A percentile compares a stretch with the other conserved stretches of the same genome.
Conservation (phyloP, 164 flowering plant genomes). For the Vitis labrusca region DNA sequence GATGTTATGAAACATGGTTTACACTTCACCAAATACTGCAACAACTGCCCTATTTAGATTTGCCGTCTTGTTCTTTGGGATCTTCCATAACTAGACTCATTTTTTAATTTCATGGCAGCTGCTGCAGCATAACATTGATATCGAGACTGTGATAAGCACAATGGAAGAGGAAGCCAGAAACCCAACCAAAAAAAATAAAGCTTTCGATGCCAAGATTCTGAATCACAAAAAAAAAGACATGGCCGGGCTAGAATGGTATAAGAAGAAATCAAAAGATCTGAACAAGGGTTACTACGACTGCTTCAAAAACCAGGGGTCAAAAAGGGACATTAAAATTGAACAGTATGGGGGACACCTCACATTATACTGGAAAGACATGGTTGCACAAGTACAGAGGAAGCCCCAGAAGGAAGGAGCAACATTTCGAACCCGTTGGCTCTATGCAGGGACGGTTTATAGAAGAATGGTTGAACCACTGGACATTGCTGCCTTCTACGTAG, state of each 20-base stretch:
- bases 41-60: too few species aligned
- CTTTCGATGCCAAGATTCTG: constrained; percentile 23
- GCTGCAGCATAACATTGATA: constrained; percentile 8
- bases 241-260: constrained; percentile 51
- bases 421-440: constrained; percentile 26
- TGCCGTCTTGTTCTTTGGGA: too few species aligned
- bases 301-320: constrained; percentile 12
- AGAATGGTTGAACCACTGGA: constrained; percentile 59
- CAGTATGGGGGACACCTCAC: constrained; percentile 21
- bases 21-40: too few species aligned
- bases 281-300: constrained; percentile 47
- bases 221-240: constrained; percentile 28
- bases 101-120: not conserved
- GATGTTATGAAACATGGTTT: too few species aligned
- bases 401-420: constrained; percentile 31
- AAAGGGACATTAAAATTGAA: constrained; percentile 12
- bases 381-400: constrained; percentile 30
- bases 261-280: constrained; percentile 20
- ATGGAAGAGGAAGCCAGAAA: constrained; percentile 10
- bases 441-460: constrained; percentile 41
- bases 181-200: not conserved
- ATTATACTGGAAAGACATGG: constrained; percentile 39
- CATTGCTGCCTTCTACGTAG: constrained; percentile 43
- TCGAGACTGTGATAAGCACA: not conserved
- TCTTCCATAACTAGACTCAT: not conserved